Percentiles rank a stretch among this genome's conserved stretches.
Conservation (phyloP, 768 basidiomycete genomes). For the Collybiopsis luxurians region DNA sequence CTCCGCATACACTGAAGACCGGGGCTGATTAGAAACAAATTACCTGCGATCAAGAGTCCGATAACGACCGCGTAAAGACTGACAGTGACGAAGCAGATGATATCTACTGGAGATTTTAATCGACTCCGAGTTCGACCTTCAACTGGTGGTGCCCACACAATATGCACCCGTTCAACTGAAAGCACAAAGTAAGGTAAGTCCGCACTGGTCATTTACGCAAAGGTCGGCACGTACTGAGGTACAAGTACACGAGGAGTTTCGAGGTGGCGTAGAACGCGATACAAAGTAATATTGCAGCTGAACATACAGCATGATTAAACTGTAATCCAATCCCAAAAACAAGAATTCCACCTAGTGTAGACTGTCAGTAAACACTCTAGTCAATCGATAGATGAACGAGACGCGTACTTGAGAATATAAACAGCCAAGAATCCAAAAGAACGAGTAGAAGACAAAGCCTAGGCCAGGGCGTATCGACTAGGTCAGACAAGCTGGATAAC, state of each 20-base stretch:
- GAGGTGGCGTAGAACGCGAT: slow-evolving; percentile 22
- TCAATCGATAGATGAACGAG: not conserved
- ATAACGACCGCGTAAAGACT: slow-evolving; percentile 22
- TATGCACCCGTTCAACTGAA: slow-evolving; percentile 25
- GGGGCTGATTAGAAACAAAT: not conserved
- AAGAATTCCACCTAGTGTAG: slow-evolving; percentile 23
- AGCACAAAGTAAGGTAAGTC: not conserved
- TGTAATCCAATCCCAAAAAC: slow-evolving; percentile 28
- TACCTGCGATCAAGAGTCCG: slow-evolving; percentile 22
- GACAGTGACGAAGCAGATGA: slow-evolving; percentile 23
- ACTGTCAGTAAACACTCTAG: not conserved
- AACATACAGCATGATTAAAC: slow-evolving; percentile 19
- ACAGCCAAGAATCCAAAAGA: slow-evolving; percentile 25
- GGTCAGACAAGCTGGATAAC: slow-evolving; percentile 14
- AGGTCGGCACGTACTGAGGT: slow-evolving; percentile 21
- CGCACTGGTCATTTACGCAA: not conserved
- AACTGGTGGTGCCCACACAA: slow-evolving; percentile 22
- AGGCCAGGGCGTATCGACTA: slow-evolving; percentile 20
- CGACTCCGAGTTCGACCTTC: slow-evolving; percentile 12
- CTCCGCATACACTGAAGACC: too few relatives aligned
- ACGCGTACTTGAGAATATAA: slow-evolving; percentile 21
- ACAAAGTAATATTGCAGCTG: slow-evolving; percentile 27
- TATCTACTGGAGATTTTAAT: slow-evolving; percentile 22
- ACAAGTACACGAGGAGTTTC: slow-evolving; percentile 30
- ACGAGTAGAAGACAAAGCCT: slow-evolving; percentile 22